Evolutionary conservation across 2,329 filamentous ascomycete genomes (phyloP).

Genomic region (Aspergillus luchuensis): DNA sequence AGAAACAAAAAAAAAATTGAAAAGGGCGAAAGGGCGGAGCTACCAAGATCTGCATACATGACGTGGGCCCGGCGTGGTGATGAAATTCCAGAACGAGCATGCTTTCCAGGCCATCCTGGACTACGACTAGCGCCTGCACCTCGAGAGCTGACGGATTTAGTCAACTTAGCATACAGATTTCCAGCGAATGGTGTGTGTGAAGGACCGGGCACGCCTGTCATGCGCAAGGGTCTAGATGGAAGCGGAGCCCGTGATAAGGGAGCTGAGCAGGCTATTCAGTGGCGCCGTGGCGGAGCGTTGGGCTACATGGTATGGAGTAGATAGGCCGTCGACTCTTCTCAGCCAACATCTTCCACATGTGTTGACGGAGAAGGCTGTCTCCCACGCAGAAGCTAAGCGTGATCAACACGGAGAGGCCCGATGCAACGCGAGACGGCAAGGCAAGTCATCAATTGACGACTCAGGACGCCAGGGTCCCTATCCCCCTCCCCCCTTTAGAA

Average conservation of each 20-base stretch:
- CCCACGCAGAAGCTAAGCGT: background rate
- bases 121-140: background rate
- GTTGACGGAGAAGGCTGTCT: background rate
- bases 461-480: background rate
- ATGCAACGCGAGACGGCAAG: slow-evolving; percentile 1
- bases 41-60: slow-evolving; percentile 3
- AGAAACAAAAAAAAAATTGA: too few relatives aligned
- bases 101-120: slow-evolving; percentile 5
- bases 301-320: background rate
- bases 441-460: slow-evolving; percentile 3
- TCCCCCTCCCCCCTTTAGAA: background rate
- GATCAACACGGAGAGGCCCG: background rate
- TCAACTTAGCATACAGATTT: background rate
- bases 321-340: background rate
- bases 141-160: slow-evolving; percentile 4
- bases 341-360: slow-evolving; percentile 2
- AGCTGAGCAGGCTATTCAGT: background rate
- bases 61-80: background rate
- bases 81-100: slow-evolving; percentile 5
- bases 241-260: slow-evolving; percentile 1
- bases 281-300: slow-evolving; percentile 1
- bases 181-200: slow-evolving; percentile 1
- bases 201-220: background rate
- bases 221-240: slow-evolving; percentile 6
- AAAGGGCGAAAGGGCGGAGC: background rate